Evolutionary conservation across 352 stramenopile genomes (phyloP), one percentile per base, ranked within the genome.

Genomic region (Phytophthora pluvialis): DNA sequence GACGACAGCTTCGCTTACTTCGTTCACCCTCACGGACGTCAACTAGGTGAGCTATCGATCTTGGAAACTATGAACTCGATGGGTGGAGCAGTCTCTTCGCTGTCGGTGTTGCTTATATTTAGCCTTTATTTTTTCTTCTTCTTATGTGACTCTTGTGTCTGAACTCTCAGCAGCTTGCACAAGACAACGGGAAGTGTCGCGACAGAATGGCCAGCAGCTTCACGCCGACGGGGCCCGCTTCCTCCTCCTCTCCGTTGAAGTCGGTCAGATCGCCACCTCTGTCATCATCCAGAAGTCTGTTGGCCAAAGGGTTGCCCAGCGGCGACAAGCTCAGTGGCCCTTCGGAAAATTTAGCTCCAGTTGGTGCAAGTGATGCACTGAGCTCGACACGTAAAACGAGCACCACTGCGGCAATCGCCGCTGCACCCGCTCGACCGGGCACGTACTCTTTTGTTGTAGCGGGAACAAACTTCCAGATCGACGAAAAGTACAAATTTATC

Each of bases 401-500:
- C 38, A 15, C 47, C 12, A 56, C 53, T 0, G 36, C 50, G 7
- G 18, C 49, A 61, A 21, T 66, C 26, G 38, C 55, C 54, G 57
- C 35, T 10, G 32, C 32, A 9, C 26, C 67, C 6, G 53, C 67
- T 52, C 84, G 81, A 9, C 79, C 78, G 11, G 87, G 78, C 7
- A 95, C 80, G 16, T 78, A 95, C 68, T 87, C 79, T 48, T 91
- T 96, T 61, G 78, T 86, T 42, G 88, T 97, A 45, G 90, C 80
- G 18, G 90, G 90, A n/a, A 97, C 89, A 26, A 90, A 78, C 25
- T 97, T 97, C 67, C 80, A 98, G 67, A 94, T 98, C 40, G 89
- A 98, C 72, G 72, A 88, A 35, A 95, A 97, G 70, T 98, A 98
- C 83, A 93, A 97, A 70, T 84, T 98, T 69, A 94, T 98, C 76